These are phyloP conservation scores for Neofusicoccum umdonicola DNA, from an alignment of 2,329 filamentous ascomycete genomes.

Conservation along the genomic window DNA sequence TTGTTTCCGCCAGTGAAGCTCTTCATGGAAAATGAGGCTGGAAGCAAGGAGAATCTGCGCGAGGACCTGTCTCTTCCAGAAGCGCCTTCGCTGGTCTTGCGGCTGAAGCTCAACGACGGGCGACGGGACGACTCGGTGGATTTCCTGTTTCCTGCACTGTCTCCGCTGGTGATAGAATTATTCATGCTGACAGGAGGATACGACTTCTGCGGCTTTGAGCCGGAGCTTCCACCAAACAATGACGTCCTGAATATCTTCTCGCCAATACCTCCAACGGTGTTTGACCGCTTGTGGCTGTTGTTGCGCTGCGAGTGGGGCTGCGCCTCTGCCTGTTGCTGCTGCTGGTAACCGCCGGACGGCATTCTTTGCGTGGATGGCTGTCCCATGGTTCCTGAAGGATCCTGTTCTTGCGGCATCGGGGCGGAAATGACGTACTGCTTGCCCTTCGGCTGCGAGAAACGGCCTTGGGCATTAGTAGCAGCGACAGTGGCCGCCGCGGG, in stretches of 20 bases:
- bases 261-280: constrained; percentile 59
- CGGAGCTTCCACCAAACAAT: constrained; percentile 64
- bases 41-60: constrained; percentile 51
- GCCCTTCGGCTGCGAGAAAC: constrained; percentile 73
- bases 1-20: constrained; percentile 38
- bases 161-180: constrained; percentile 61
- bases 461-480: constrained; percentile 83
- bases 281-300: constrained; percentile 68
- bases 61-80: constrained; percentile 35
- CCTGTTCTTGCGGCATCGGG: constrained; percentile 58
- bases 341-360: constrained; percentile 55
- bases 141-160: constrained; percentile 49
- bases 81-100: constrained; percentile 44
- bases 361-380: constrained; percentile 57
- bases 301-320: constrained; percentile 51
- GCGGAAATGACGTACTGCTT: constrained; percentile 72
- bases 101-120: constrained; percentile 50
- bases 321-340: constrained; percentile 49
- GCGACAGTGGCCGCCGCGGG: constrained; percentile 84
- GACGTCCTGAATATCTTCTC: constrained; percentile 83
- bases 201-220: constrained; percentile 59
- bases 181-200: constrained; percentile 94
- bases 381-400: constrained; percentile 49
- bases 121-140: constrained; percentile 50
- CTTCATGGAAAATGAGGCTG: constrained; percentile 48